phyloP scores from a whole-genome alignment of 345 rosid genomes.

The Euclidium syriacum region DNA sequence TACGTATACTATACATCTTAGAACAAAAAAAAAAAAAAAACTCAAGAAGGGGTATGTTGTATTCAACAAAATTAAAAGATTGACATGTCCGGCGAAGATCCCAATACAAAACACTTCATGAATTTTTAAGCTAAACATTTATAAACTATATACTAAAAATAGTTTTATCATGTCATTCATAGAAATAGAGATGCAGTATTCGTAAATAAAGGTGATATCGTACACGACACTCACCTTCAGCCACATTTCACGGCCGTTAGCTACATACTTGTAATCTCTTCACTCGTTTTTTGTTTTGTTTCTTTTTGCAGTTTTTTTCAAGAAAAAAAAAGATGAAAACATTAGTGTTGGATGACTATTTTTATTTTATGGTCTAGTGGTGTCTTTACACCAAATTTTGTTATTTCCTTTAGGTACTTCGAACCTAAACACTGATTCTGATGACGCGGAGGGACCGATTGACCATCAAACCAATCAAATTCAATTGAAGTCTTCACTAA shows the following conservation, averaged over 20 bases:
- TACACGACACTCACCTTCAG: slow-evolving; percentile 26
- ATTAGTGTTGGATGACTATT: not conserved
- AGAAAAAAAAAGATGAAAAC: not conserved
- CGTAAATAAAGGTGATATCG: slow-evolving; percentile 18
- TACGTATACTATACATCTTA: too few species aligned
- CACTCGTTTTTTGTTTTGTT: not conserved
- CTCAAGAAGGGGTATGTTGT: not conserved
- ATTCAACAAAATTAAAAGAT: not conserved
- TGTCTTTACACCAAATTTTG: not conserved
- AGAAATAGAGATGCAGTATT: not conserved
- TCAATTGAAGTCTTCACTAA: not conserved
- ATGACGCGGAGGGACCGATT: not conserved
- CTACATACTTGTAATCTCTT: slow-evolving; percentile 4
- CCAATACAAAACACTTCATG: slow-evolving; percentile 24
- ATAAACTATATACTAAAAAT: not conserved
- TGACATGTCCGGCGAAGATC: slow-evolving; percentile 19
- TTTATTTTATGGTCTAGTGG: not conserved
- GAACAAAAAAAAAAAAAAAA: too few species aligned
- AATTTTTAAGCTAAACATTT: slow-evolving; percentile 19
- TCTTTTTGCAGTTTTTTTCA: not conserved
- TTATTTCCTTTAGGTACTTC: not conserved
- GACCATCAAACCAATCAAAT: not conserved
- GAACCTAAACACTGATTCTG: not conserved
- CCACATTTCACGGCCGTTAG: slow-evolving; percentile 17
- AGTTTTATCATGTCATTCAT: not conserved